Conservation (phyloP, 106 monocot species). For the Dendrobium chrysotoxum region DNA sequence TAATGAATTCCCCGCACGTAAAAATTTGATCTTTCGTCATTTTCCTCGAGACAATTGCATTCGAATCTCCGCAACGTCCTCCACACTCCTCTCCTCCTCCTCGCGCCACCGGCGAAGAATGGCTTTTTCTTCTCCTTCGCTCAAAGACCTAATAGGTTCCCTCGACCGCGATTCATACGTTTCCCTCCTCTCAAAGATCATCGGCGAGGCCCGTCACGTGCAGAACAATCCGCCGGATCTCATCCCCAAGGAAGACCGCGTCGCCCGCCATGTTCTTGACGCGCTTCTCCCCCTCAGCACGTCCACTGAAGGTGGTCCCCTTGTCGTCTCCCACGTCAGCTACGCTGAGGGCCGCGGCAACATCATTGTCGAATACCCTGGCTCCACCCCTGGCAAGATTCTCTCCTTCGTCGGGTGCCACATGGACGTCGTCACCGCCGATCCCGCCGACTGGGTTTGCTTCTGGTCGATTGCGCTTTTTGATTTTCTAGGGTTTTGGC, state of each 20-base stretch:
- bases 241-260: constrained; percentile 76
- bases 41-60: not conserved
- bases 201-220: constrained; percentile 72
- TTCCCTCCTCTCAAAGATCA: constrained; percentile 62
- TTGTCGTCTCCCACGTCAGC: constrained; percentile 56
- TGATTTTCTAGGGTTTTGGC: not conserved
- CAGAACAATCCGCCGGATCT: constrained; percentile 97
- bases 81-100: not conserved
- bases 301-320: constrained; percentile 61
- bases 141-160: constrained; percentile 51
- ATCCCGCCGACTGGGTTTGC: constrained; percentile 70
- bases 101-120: not conserved
- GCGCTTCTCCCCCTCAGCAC: constrained; percentile 61
- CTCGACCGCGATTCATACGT: constrained; percentile 64
- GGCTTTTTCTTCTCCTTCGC: constrained; percentile 14
- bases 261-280: constrained; percentile 86
- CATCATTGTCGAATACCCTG: constrained; percentile 90
- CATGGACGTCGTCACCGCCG: constrained; percentile 95
- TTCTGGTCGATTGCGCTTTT: not conserved
- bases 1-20: not conserved
- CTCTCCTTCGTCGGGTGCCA: constrained; percentile 81
- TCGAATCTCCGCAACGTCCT: not conserved
- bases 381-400: constrained; percentile 35
- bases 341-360: constrained; percentile 71
- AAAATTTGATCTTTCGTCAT: not conserved